Percentiles rank a stretch among this genome's conserved stretches.
Evolutionary conservation across 306 rosid genomes (phyloP).

Genomic region (Sechiopsis laciniata): DNA sequence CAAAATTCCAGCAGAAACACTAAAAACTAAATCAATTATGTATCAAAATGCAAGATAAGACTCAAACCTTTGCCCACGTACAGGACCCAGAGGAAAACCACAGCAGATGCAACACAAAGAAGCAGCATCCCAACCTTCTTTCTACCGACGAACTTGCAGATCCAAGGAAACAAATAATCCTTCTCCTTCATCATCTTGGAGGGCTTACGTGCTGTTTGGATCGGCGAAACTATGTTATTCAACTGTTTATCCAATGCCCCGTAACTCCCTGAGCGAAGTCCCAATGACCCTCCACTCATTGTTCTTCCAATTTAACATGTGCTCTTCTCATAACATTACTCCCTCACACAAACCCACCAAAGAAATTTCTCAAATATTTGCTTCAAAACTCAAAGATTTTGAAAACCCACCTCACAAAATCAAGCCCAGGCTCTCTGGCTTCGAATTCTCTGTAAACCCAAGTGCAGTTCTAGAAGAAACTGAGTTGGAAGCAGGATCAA

Average conservation of each 20-base stretch:
- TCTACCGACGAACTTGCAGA: conserved; percentile 73
- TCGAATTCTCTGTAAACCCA: conserved; percentile 21
- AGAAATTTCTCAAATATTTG: conserved; percentile 4
- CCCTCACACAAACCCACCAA: conserved; percentile 9
- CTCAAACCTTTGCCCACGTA: conserved; percentile 76
- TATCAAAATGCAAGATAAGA: neutral
- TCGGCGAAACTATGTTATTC: conserved; percentile 50
- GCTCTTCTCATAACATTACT: conserved; percentile 51
- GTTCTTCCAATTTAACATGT: conserved; percentile 39
- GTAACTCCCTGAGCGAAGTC: conserved; percentile 72
- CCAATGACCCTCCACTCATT: conserved; percentile 86
- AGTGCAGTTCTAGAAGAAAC: conserved; percentile 29
- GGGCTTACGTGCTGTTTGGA: conserved; percentile 63
- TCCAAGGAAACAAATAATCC: conserved; percentile 66
- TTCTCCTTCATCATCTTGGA: conserved; percentile 77
- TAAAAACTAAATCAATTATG: neutral
- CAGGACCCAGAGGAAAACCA: conserved; percentile 72
- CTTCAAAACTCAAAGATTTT: conserved; percentile 14
- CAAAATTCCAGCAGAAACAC: neutral
- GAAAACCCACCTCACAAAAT: conserved; percentile 34
- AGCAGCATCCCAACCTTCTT: conserved; percentile 89
- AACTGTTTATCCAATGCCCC: conserved; percentile 81
- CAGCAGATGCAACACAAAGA: conserved; percentile 70
- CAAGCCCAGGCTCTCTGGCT: conserved; percentile 23
- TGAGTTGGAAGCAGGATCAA: conserved; percentile 22